Evolutionary conservation across 495 filamentous ascomycete species (phyloP).

Genomic region (Penicillium herquei): DNA sequence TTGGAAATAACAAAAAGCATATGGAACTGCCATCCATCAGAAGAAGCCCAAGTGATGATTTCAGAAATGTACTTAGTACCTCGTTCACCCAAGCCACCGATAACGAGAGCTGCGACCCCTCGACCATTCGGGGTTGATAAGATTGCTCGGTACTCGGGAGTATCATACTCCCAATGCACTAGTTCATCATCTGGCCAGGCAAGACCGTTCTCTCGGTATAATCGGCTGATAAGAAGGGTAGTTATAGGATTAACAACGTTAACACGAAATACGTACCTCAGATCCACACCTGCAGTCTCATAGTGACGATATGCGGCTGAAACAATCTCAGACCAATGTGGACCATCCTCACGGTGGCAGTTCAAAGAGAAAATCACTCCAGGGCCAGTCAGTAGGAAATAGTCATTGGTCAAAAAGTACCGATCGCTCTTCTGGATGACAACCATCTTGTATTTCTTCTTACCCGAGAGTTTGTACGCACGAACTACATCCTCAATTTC

Average conservation of each 20-base stretch:
- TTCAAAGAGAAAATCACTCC: slow-evolving; percentile 5
- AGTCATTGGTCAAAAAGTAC: neutral
- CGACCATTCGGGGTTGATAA: slow-evolving; percentile 1
- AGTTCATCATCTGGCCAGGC: neutral
- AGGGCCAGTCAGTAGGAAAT: slow-evolving; percentile 5
- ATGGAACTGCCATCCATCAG: neutral
- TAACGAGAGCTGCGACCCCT: slow-evolving; percentile 7
- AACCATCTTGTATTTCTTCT: neutral
- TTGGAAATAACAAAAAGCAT: slow-evolving; percentile 1
- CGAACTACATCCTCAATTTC: neutral
- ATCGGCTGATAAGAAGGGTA: too few relatives aligned
- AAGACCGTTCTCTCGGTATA: neutral
- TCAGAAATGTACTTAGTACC: slow-evolving; percentile 5
- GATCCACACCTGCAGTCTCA: neutral
- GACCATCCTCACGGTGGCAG: slow-evolving; percentile 3
- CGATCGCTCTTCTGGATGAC: neutral
- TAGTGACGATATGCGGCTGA: slow-evolving; percentile 6
- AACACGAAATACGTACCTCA: slow-evolving; percentile 7
- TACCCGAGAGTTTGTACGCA: neutral
- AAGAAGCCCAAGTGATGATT: slow-evolving; percentile 6
- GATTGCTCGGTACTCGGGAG: slow-evolving; percentile 6
- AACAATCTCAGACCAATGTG: slow-evolving; percentile 14
- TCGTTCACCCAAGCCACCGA: slow-evolving; percentile 5
- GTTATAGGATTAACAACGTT: neutral
- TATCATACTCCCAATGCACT: neutral